Evolutionary conservation across 2,329 filamentous ascomycete genomes (phyloP), one percentile per base, ranked within the genome.

Genomic region (Zarea fungicola): DNA sequence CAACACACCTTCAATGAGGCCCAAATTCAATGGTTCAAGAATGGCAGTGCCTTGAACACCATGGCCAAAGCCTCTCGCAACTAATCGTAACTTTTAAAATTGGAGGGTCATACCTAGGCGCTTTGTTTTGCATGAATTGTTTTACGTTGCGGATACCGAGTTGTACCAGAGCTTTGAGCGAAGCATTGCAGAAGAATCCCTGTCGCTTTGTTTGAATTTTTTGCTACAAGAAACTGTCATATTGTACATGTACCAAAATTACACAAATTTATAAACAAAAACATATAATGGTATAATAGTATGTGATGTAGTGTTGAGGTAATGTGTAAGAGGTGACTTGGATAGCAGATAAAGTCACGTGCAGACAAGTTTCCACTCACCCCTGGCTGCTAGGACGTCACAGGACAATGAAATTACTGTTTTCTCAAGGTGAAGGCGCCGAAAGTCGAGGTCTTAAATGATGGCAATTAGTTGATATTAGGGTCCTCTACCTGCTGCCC

Each of bases 21-120:
- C 60, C 93, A 99, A 78, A 86, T 99, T 55, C 87, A 96, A 76
- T 99, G 93, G 93, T 99, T 99, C 83, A 91, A 90, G 81, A 95
- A 97, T 71, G 93, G 93, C 59, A 91, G 85, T 65, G 93, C 93
- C 49, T 80, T 99, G 58, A 99, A 99, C 84, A 96, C 91, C 62
- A 99, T 99, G 92, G 91, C 92, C 59, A 95, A 93, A 83, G 52
- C 59, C 36, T 39, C 62, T 42, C 61, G 60, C 56, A 61, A 68
- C 59, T 66, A 65, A 59, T 57, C 52, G 6, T 8, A 28, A 28
- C 7, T n/a, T 7, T 9, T 42, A 5, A 16, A 2, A 36, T 37
- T 16, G 32, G 9, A 25, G 32, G 47, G 25, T 21, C 44, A 42
- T 49, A 49, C 47, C 40, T 37, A 39, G 47, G 40, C 47, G 47